Percentiles rank a stretch among this genome's conserved stretches.
Evolutionary conservation across 108 stramenopile genomes (phyloP).

Genomic region (Parietichytrium sp.): DNA sequence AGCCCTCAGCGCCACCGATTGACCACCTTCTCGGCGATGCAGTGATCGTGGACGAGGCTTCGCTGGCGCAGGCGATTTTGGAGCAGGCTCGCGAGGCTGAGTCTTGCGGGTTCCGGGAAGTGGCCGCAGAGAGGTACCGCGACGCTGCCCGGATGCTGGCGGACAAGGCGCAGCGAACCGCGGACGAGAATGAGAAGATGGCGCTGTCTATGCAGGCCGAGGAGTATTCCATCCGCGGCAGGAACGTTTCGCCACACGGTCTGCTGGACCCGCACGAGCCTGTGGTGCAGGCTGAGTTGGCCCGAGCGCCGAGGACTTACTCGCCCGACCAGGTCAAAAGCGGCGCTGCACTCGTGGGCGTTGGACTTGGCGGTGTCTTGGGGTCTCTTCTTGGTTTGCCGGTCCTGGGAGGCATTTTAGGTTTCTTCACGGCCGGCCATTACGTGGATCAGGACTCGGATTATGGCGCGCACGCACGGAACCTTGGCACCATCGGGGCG

Average conservation of each 20-base stretch:
- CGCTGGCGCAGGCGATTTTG: too few species aligned
- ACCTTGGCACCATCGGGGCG: not conserved
- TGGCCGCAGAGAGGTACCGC: not conserved
- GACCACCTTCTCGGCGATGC: too few species aligned
- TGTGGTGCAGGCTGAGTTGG: not conserved
- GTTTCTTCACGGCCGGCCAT: conserved; percentile 2
- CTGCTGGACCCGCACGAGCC: not conserved
- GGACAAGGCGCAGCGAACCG: not conserved
- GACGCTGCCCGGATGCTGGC: not conserved
- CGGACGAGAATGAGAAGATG: not conserved
- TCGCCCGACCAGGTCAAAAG: not conserved
- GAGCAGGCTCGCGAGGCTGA: not conserved
- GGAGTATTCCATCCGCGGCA: not conserved
- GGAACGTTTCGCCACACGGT: not conserved
- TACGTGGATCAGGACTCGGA: not conserved
- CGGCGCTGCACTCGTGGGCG: conserved; percentile 16
- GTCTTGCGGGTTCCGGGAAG: not conserved
- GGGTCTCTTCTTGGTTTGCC: not conserved
- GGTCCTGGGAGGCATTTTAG: not conserved
- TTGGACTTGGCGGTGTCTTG: not conserved
- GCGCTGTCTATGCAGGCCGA: conserved; percentile 31
- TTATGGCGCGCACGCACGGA: not conserved
- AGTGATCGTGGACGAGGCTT: too few species aligned
- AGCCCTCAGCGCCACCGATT: too few species aligned
- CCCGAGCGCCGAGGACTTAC: not conserved